phyloP scores from a whole-genome alignment of 305 asterid genomes.

The Monarda citriodora region DNA sequence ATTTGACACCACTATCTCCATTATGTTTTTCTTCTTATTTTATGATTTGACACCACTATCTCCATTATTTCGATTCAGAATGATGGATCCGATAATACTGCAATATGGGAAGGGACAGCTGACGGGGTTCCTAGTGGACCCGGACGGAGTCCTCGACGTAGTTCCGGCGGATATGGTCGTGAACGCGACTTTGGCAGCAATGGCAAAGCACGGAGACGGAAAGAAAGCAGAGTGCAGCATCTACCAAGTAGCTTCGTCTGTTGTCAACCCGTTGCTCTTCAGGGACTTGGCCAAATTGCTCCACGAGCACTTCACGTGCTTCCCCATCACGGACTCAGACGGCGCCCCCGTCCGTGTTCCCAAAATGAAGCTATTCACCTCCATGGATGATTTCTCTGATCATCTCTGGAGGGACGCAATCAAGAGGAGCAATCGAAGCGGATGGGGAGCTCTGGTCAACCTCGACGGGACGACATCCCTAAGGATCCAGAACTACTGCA shows the following conservation, averaged over 20 bases:
- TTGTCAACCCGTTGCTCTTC: conserved; percentile 78
- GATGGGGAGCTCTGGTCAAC: conserved; percentile 48
- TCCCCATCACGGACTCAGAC: conserved; percentile 67
- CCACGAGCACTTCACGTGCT: conserved; percentile 66
- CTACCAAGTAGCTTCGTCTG: conserved; percentile 96
- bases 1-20: no score
- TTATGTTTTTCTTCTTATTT: no score
- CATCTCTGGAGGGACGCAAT: conserved; percentile 83
- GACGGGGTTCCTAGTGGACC: conserved; percentile 91
- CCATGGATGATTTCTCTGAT: conserved; percentile 90
- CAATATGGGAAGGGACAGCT: conserved; percentile 95
- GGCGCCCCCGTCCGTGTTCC: conserved; percentile 76
- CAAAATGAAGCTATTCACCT: conserved; percentile 69
- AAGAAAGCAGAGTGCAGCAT: conserved; percentile 54
- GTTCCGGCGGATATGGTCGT: conserved; percentile 99
- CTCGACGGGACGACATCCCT: conserved; percentile 53
- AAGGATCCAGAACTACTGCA: conserved; percentile 63
- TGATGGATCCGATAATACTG: conserved; percentile 99
- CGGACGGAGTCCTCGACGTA: conserved; percentile 94
- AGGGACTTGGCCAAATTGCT: conserved; percentile 69
- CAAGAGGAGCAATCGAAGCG: no score
- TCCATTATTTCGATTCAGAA: conserved; percentile 50
- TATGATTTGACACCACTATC: no score
- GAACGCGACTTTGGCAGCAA: conserved; percentile 96
- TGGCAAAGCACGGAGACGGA: conserved; percentile 79